Base-by-base conservation (phyloP, 805 yeast genomes). In the Komagataella phaffii region DNA sequence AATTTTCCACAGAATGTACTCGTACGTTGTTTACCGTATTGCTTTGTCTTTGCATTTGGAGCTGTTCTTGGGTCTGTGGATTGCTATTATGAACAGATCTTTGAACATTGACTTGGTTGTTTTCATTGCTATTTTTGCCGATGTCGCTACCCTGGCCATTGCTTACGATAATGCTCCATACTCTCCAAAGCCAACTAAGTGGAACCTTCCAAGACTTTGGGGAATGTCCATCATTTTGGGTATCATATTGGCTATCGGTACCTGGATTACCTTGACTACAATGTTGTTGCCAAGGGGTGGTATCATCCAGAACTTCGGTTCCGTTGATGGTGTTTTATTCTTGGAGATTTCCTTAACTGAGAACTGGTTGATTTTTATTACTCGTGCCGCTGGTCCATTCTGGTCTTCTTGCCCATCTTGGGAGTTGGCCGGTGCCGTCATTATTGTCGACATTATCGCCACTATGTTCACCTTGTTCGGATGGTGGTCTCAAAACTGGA, bases 1-100 rank as follows among this genome's bases (percentile, higher is more conserved):
- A 75, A 88, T 88, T 83, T 88, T 88, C 95, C 96, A 89, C 90
- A 85, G 96, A 79, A 89, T 89, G 96, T 88, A 89, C 82, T 81
- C 96, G 63, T 89, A 89, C 74, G 96, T 89, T 75, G 96, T 88
- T 65, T 89, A 89, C 90, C 90, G 96, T 80, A 89, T 89, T 72
- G 96, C 96, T 68, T 76, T 88, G 69, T 89, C 96, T 57, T 79
- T 88, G 67, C 96, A 88, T 76, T 83, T 88, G 79, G 96, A 89
- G 76, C 74, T 88, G 65, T 88, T 88, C 85, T 76, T 89, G 64
- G 96, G 96, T 77, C 77, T 88, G 70, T 89, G 96, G 96, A 88
- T 88, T 79, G 96, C 95, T 64, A 88, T 89, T 70, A 78, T 88
- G 74, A 84, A 89, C 78, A 75, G 76, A 66, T 83, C 95, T 56